Percentiles rank a stretch among this genome's conserved stretches.
These are phyloP conservation scores for Gnaphalium uliginosum DNA, from an alignment of 129 eudicot species.

Conservation along the genomic window DNA sequence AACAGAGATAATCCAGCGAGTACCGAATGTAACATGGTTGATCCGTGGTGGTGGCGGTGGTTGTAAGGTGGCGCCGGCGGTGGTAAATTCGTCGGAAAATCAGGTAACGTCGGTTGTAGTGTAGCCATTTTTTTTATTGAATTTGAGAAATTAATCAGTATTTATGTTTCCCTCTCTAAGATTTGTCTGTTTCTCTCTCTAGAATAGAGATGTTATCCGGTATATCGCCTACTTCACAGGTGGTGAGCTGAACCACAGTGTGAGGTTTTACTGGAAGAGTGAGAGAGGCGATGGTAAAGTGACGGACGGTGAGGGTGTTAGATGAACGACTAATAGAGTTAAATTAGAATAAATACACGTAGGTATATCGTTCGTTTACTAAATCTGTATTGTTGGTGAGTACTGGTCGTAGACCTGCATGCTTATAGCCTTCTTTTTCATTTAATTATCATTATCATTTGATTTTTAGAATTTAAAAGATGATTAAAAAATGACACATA, in stretches of 20 bases:
- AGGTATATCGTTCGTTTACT: constrained; percentile 37
- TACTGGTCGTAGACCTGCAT: constrained; percentile 20
- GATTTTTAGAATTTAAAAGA: too few species aligned
- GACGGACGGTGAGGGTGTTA: constrained; percentile 28
- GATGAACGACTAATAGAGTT: constrained; percentile 23
- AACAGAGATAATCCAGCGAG: constrained; percentile 46
- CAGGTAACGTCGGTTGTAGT: constrained; percentile 48
- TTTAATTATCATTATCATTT: too few species aligned
- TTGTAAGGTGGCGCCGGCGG: constrained; percentile 40
- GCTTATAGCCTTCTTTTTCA: constrained; percentile 12
- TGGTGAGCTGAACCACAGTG: constrained; percentile 35
- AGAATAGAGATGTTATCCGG: constrained; percentile 28
- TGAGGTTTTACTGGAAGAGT: constrained; percentile 34
- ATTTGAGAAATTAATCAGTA: neutral
- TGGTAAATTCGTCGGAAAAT: constrained; percentile 39
- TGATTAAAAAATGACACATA: too few species aligned
- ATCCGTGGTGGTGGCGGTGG: constrained; percentile 45
- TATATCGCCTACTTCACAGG: constrained; percentile 33
- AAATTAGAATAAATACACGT: constrained; percentile 26
- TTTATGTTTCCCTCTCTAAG: constrained; percentile 21
- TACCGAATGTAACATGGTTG: constrained; percentile 49
- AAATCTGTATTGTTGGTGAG: neutral
- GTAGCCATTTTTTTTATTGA: constrained; percentile 44
- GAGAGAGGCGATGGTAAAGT: constrained; percentile 27
- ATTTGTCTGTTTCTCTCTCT: constrained; percentile 18